phyloP scores from a whole-genome alignment of 495 filamentous ascomycete genomes.

The Xylaria sp. region DNA sequence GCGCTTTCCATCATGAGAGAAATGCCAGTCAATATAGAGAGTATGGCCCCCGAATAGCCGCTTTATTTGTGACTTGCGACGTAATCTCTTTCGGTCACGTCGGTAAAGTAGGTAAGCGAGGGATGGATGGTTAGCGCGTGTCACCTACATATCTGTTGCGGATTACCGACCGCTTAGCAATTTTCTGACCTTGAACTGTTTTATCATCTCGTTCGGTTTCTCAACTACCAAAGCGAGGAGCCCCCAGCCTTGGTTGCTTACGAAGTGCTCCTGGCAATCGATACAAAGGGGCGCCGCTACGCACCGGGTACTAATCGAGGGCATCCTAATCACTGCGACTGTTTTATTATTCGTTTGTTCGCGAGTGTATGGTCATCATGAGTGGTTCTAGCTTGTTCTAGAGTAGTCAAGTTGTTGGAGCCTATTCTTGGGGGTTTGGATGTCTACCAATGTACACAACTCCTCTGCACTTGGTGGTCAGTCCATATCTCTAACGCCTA shows the following conservation, averaged over 20 bases:
- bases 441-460: background rate
- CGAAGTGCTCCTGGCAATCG: background rate
- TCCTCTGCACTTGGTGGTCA: background rate
- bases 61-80: background rate
- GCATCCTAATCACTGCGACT: background rate
- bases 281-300: background rate
- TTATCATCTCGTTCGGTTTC: slow-evolving; percentile 1
- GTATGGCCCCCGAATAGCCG: background rate
- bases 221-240: background rate
- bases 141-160: background rate
- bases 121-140: background rate
- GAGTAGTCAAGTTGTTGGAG: background rate
- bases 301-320: background rate
- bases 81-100: background rate
- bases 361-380: background rate
- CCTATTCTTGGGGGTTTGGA: background rate
- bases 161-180: slow-evolving; percentile 4
- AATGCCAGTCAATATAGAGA: background rate
- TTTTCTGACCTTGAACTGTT: background rate
- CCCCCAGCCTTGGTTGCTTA: background rate
- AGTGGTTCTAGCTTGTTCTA: background rate
- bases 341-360: background rate
- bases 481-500: background rate
- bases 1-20: background rate
- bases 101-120: background rate